A percentile compares a stretch with the other conserved stretches of the same genome.
Evolutionary conservation across 2,329 filamentous ascomycete genomes (phyloP).

Genomic region (Fusarium keratoplasticum): DNA sequence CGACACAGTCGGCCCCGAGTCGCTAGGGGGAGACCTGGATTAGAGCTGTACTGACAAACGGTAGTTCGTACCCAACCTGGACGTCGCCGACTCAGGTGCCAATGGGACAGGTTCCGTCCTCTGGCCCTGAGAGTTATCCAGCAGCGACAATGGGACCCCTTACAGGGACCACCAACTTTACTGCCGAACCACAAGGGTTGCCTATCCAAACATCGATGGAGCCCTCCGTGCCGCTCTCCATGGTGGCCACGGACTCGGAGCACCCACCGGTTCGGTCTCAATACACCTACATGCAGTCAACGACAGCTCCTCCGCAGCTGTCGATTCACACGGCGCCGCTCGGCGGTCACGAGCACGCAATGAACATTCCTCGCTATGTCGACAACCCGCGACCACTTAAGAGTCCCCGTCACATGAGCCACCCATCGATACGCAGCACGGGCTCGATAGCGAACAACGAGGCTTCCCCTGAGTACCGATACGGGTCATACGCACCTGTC

Average conservation of each 20-base stretch:
- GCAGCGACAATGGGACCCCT: constrained; percentile 63
- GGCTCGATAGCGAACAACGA: constrained; percentile 63
- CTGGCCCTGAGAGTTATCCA: constrained; percentile 61
- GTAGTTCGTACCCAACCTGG: constrained; percentile 70
- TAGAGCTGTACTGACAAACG: constrained; percentile 43
- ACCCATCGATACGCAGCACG: constrained; percentile 65
- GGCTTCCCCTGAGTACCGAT: constrained; percentile 66
- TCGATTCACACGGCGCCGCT: constrained; percentile 54
- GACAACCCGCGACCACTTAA: constrained; percentile 68
- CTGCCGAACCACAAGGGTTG: constrained; percentile 65
- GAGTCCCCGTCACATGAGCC: constrained; percentile 65
- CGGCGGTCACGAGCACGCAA: constrained; percentile 56
- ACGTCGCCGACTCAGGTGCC: constrained; percentile 57
- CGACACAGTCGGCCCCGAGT: background rate
- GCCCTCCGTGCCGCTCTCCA: constrained; percentile 63
- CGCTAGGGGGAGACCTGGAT: background rate
- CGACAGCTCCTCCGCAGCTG: constrained; percentile 63
- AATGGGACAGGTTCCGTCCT: constrained; percentile 62
- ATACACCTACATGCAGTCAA: constrained; percentile 65
- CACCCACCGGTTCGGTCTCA: constrained; percentile 62
- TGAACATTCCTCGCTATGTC: constrained; percentile 68
- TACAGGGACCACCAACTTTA: constrained; percentile 60
- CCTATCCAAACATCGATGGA: constrained; percentile 64
- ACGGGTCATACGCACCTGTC: constrained; percentile 57
- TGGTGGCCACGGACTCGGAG: constrained; percentile 61